Conservation (phyloP, 108 stramenopile species). For the Cyclotella sp. region DNA sequence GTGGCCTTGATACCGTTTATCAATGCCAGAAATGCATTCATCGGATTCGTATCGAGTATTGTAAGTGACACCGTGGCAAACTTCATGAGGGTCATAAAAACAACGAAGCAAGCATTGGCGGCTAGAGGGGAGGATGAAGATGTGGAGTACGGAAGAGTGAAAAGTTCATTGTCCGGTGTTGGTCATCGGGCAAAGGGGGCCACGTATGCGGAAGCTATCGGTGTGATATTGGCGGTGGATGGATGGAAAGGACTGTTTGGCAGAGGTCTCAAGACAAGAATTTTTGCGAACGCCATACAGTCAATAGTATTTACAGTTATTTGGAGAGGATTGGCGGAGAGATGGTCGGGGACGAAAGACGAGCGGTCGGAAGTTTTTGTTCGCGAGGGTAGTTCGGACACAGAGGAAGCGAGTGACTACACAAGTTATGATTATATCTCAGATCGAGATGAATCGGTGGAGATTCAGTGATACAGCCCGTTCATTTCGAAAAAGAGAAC, state of each 20-base stretch:
- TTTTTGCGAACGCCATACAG: constrained; percentile 85
- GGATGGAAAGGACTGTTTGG: constrained; percentile 90
- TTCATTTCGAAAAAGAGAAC: too few relatives aligned
- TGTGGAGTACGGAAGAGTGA: background rate
- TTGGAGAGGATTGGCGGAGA: constrained; percentile 83
- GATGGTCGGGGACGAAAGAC: constrained; percentile 27
- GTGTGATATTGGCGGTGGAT: constrained; percentile 81
- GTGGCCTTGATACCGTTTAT: constrained; percentile 39
- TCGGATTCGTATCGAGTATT: constrained; percentile 80
- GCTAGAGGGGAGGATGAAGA: constrained; percentile 35
- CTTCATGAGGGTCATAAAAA: constrained; percentile 86
- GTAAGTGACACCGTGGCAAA: constrained; percentile 83
- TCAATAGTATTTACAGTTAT: constrained; percentile 82
- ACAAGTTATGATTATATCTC: background rate
- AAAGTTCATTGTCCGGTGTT: background rate
- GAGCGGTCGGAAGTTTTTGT: background rate
- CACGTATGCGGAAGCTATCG: constrained; percentile 71
- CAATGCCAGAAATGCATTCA: constrained; percentile 69
- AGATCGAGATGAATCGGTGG: background rate
- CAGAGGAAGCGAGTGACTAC: background rate
- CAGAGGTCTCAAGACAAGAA: constrained; percentile 75
- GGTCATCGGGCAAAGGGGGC: constrained; percentile 34
- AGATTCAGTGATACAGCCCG: too few relatives aligned
- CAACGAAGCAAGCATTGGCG: constrained; percentile 85
- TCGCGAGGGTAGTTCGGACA: background rate